Conservation (phyloP, 768 basidiomycete species). For the Gyrodon lividus region DNA sequence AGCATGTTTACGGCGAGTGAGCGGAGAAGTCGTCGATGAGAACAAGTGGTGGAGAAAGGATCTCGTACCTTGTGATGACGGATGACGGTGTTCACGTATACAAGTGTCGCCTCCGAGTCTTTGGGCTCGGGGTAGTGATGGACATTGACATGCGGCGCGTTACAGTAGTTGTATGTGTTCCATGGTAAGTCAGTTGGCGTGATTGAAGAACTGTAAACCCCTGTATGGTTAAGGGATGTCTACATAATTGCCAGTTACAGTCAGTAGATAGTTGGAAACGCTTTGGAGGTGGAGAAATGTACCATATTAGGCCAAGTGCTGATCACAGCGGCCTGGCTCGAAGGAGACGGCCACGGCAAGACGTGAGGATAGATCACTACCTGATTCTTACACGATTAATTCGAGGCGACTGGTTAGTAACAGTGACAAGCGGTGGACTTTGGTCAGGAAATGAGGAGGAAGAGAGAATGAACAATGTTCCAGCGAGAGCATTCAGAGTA, state of each 20-base stretch:
- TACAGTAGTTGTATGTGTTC: constrained; percentile 56
- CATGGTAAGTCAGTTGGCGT: constrained; percentile 42
- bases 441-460: too few relatives aligned
- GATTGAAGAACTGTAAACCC: constrained; percentile 44
- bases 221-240: constrained; percentile 14
- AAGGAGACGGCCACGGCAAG: too few relatives aligned
- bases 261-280: too few relatives aligned
- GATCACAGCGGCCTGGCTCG: too few relatives aligned
- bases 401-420: too few relatives aligned
- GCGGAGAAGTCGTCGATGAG: background rate
- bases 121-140: constrained; percentile 36
- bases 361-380: too few relatives aligned
- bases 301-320: too few relatives aligned
- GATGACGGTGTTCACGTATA: constrained; percentile 43
- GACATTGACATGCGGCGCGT: constrained; percentile 46
- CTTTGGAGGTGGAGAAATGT: too few relatives aligned
- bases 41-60: background rate
- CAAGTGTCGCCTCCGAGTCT: constrained; percentile 31
- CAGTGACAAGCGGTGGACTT: too few relatives aligned
- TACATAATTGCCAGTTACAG: background rate
- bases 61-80: constrained; percentile 46
- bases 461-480: too few relatives aligned
- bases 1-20: background rate
- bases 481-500: too few relatives aligned
- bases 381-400: too few relatives aligned